These are phyloP conservation scores for Lodderomyces beijingensis DNA, from an alignment of 1,139 yeast genomes.

Conservation along the genomic window DNA sequence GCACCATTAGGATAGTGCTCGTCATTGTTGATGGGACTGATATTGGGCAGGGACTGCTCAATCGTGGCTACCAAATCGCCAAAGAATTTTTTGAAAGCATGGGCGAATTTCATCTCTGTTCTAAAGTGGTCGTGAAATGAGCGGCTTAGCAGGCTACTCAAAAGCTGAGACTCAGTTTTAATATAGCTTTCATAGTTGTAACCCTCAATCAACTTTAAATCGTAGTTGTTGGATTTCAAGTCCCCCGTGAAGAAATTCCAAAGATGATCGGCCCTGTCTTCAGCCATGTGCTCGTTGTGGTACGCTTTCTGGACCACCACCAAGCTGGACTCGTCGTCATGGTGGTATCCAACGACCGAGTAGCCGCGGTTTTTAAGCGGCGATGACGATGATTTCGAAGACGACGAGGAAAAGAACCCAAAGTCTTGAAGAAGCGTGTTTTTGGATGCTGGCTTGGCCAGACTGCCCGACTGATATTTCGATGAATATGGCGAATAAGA, in stretches of 20 bases:
- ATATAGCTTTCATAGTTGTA: conserved; percentile 19
- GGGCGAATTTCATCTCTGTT: conserved; percentile 17
- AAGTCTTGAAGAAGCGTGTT: not conserved
- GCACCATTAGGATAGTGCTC: conserved; percentile 23
- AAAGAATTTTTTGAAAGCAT: conserved; percentile 18
- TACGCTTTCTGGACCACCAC: conserved; percentile 16
- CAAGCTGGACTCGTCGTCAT: conserved; percentile 14
- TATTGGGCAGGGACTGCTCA: conserved; percentile 20
- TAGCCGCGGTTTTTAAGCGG: conserved; percentile 9
- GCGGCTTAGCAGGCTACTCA: conserved; percentile 9
- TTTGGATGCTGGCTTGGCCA: no score
- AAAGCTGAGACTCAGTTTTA: conserved; percentile 4
- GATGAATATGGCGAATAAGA: no score
- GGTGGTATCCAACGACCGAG: conserved; percentile 16
- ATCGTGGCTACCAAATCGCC: conserved; percentile 15
- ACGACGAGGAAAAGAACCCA: conserved; percentile 1
- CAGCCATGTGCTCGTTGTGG: conserved; percentile 7
- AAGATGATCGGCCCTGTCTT: conserved; percentile 12
- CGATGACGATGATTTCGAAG: no score
- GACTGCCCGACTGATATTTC: no score
- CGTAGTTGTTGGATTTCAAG: conserved; percentile 11
- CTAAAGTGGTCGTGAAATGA: conserved; percentile 14
- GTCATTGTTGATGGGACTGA: conserved; percentile 22
- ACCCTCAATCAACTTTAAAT: conserved; percentile 17
- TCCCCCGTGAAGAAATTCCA: conserved; percentile 16